phyloP scores from a whole-genome alignment of 345 rosid species.

The Arabidopsis suecica region DNA sequence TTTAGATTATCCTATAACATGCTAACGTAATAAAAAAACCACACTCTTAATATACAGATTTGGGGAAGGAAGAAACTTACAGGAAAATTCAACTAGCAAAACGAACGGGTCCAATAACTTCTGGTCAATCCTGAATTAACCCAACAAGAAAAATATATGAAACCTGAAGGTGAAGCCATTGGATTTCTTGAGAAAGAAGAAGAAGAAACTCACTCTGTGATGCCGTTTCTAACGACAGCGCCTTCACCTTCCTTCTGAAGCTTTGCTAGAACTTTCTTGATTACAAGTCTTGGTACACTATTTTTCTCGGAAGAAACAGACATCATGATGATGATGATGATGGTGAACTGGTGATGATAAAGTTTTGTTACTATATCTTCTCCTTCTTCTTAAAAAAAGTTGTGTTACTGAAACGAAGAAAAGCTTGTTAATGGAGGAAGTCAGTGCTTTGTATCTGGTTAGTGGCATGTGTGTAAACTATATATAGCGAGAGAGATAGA shows the following conservation, averaged over 20 bases:
- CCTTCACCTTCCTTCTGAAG: constrained; percentile 82
- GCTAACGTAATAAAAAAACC: neutral
- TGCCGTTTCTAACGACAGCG: constrained; percentile 72
- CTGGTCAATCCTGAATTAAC: constrained; percentile 64
- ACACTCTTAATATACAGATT: neutral
- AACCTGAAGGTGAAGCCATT: constrained; percentile 13
- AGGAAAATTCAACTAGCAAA: constrained; percentile 82
- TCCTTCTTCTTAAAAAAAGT: too few species aligned
- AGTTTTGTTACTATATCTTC: too few species aligned
- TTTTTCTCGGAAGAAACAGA: constrained; percentile 19
- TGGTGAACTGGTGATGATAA: too few species aligned
- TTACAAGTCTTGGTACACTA: constrained; percentile 61
- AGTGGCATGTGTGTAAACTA: constrained; percentile 3
- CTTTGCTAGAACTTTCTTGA: constrained; percentile 66
- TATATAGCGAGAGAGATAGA: neutral
- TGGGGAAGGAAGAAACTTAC: constrained; percentile 39
- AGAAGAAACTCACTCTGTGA: constrained; percentile 63
- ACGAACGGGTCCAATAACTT: constrained; percentile 85
- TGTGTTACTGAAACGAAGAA: too few species aligned
- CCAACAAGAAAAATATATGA: constrained; percentile 7
- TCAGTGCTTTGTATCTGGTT: neutral
- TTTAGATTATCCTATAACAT: neutral
- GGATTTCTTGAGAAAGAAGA: neutral
- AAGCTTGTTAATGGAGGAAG: constrained; percentile 23
- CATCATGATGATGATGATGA: constrained; percentile 24